These are phyloP conservation scores for Aspergillus tamarii DNA, from an alignment of 2,329 filamentous ascomycete species.

Conservation along the genomic window DNA sequence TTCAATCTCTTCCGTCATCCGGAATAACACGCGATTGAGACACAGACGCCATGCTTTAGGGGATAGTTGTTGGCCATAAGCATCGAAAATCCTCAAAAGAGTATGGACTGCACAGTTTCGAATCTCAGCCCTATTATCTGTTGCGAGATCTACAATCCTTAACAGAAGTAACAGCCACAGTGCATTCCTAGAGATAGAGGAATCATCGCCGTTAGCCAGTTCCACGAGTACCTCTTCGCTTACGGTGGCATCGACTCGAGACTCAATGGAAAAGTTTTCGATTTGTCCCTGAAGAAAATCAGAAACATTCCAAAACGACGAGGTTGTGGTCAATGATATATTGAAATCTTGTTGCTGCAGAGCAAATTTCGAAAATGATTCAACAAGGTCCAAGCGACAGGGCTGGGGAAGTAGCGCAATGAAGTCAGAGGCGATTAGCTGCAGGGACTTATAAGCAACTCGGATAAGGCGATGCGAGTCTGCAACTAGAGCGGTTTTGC, in stretches of 20 bases:
- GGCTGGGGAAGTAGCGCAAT: conserved; percentile 70
- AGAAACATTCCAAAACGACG: conserved; percentile 93
- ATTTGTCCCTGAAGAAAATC: conserved; percentile 71
- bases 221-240: conserved; percentile 60
- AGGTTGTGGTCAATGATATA: conserved; percentile 90
- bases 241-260: conserved; percentile 47
- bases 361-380: conserved; percentile 87
- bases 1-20: conserved; percentile 72
- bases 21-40: conserved; percentile 78
- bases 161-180: conserved; percentile 42
- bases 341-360: conserved; percentile 91
- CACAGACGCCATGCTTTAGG: conserved; percentile 82
- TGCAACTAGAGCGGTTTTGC: conserved; percentile 30
- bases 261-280: conserved; percentile 44
- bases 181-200: conserved; percentile 57
- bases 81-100: conserved; percentile 86
- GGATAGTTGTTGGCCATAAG: conserved; percentile 78
- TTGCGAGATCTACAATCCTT: conserved; percentile 43
- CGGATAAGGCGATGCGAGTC: conserved; percentile 75
- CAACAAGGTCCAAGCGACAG: conserved; percentile 77
- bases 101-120: conserved; percentile 79
- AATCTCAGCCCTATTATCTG: conserved; percentile 44
- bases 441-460: conserved; percentile 83
- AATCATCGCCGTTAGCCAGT: conserved; percentile 62
- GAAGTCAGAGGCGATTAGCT: conserved; percentile 95